These are phyloP conservation scores for Penicillium sp. DNA, from an alignment of 2,329 filamentous ascomycete genomes.

Conservation along the genomic window DNA sequence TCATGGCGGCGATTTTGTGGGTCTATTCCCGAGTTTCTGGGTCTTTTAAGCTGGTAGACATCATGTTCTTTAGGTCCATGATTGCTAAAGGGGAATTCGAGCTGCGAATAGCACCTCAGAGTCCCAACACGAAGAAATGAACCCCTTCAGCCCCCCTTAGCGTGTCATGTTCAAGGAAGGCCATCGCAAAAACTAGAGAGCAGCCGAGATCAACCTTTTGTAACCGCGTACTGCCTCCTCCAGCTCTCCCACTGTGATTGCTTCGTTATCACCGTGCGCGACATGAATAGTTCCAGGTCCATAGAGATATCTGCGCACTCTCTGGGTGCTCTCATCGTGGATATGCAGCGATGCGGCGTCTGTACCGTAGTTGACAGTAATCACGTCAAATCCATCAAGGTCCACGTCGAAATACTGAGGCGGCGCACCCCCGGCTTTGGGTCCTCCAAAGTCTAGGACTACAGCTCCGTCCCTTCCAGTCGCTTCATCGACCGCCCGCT, in stretches of 20 bases:
- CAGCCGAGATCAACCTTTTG: constrained; percentile 64
- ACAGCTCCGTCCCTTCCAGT: constrained; percentile 40
- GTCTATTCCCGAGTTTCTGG: background rate
- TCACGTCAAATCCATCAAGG: constrained; percentile 77
- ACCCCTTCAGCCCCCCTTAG: background rate
- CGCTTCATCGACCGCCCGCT: constrained; percentile 56
- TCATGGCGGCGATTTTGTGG: too few species aligned
- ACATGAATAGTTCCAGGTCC: constrained; percentile 75
- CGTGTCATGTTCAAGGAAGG: background rate
- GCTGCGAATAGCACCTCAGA: background rate
- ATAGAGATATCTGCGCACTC: constrained; percentile 16
- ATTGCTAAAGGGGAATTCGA: background rate
- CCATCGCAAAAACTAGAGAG: constrained; percentile 15
- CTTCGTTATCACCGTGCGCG: constrained; percentile 84
- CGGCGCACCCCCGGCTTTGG: constrained; percentile 61
- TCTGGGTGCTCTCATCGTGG: background rate
- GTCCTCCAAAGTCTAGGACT: constrained; percentile 50
- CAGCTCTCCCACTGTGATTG: constrained; percentile 73
- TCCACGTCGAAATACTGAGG: constrained; percentile 77
- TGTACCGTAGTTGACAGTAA: constrained; percentile 87
- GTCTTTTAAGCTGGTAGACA: background rate
- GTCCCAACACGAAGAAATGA: background rate
- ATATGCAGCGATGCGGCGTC: constrained; percentile 65
- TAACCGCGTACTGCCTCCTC: constrained; percentile 80
- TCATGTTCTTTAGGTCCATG: background rate